Evolutionary conservation across 169 alveolate genomes (phyloP), one percentile per base, ranked within the genome.

Genomic region (Plasmodium inui): DNA sequence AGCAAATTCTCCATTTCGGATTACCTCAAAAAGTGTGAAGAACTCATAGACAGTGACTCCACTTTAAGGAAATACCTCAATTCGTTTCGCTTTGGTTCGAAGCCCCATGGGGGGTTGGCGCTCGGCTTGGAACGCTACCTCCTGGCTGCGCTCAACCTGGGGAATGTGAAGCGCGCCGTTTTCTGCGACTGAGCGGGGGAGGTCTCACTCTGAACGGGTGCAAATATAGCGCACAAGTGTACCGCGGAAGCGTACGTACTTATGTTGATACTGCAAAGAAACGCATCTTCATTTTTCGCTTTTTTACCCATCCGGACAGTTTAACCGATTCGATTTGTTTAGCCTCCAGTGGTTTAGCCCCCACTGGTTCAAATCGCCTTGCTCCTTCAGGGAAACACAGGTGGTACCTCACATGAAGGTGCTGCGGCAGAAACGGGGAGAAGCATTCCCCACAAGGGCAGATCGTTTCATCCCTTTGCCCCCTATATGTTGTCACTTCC

Each of bases 91-190:
- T 85, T 44, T 85, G 28, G 80, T 19, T 85, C 93, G 12, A 85
- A 85, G 0, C 93, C 93, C 12, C 93, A 85, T 50, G 93, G 80
- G n/a, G 93, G 93, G 22, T 32, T 85, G 78, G 93, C 93, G 22
- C 39, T 85, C 28, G 93, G 93, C n/a, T 50, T 85, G 3, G 93
- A 85, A 32, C 79, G 93, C 5, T 85, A 32, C 67, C 78, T 85
- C 14, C 55, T 85, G 55, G n/a, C 79, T 44, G 34, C 67, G 9
- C 50, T 85, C 9, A 85, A 85, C 67, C 41, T 85, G 22, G 26
- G 57, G 12, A 85, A 85, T 74, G 41, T 85, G 22, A 72, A 74
- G 67, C 76, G 53, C 28, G 50, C 84, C 4, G 30, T 50, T 6
- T 50, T 73, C 14, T 41, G n/a, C 2, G 84, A 32, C 9, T 44